Evolutionary conservation across 2,329 filamentous ascomycete species (phyloP).

Genomic region (Colletotrichum sansevieriae): DNA sequence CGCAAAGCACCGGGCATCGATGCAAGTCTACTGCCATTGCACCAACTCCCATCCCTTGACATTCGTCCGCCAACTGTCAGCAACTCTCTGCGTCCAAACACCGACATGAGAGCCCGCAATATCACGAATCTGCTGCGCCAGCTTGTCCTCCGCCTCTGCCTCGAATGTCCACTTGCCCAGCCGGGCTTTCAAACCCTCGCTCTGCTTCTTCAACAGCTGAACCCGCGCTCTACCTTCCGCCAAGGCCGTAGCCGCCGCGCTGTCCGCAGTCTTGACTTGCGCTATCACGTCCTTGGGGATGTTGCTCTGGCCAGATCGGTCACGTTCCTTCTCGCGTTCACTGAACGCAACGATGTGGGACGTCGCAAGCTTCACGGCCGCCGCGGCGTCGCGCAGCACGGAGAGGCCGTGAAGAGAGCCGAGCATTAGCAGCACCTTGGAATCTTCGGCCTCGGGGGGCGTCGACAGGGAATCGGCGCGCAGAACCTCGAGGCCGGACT

Average conservation of each 20-base stretch:
- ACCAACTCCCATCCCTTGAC: slow-evolving; percentile 46
- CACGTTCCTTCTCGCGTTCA: slow-evolving; percentile 56
- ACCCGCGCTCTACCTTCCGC: slow-evolving; percentile 51
- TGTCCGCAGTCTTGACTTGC: slow-evolving; percentile 51
- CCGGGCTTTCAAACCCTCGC: slow-evolving; percentile 46
- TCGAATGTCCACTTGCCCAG: slow-evolving; percentile 48
- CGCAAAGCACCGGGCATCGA: not conserved
- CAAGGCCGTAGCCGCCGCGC: slow-evolving; percentile 48
- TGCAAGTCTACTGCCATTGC: slow-evolving; percentile 42
- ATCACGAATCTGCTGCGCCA: slow-evolving; percentile 33
- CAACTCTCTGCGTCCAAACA: slow-evolving; percentile 42
- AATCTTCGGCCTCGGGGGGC: slow-evolving; percentile 16
- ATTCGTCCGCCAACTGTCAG: slow-evolving; percentile 45
- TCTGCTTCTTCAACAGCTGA: slow-evolving; percentile 48
- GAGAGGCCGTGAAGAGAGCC: slow-evolving; percentile 53
- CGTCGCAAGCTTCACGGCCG: slow-evolving; percentile 49
- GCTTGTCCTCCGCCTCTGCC: slow-evolving; percentile 23
- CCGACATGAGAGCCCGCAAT: slow-evolving; percentile 22
- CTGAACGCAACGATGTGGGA: slow-evolving; percentile 53
- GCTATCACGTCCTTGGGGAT: slow-evolving; percentile 54
- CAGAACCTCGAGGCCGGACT: slow-evolving; percentile 47
- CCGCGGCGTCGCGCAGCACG: slow-evolving; percentile 54
- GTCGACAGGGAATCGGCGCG: slow-evolving; percentile 36
- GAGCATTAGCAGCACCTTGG: slow-evolving; percentile 45
- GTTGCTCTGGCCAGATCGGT: slow-evolving; percentile 54